phyloP scores from a whole-genome alignment of 306 rosid genomes.

The Cucumis sativus region Cucumber_9930_V3 NC_026658.2:24871001-24871500 shows the following conservation, averaged over 20 bases:
- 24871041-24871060: constrained; percentile 85
- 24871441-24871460: constrained; percentile 79
- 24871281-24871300: constrained; percentile 98
- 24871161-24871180: constrained; percentile 29
- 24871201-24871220: background rate
- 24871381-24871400: background rate
- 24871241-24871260: constrained; percentile 14
- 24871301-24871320: constrained; percentile 92
- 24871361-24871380: background rate
- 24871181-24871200: constrained; percentile 71
- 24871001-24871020: constrained; percentile 98
- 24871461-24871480: constrained; percentile 92
- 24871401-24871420: background rate
- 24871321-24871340: constrained; percentile 95
- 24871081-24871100: background rate
- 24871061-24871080: background rate
- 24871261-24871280: constrained; percentile 99
- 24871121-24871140: constrained; percentile 20
- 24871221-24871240: background rate
- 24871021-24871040: constrained; percentile 97
- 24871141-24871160: constrained; percentile 11
- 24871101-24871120: constrained; percentile 25
- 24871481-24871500: constrained; percentile 95
- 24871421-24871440: constrained; percentile 67
- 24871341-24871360: constrained; percentile 55